Conservation (phyloP, 495 filamentous ascomycete genomes). For the Parmelia sp. region DNA sequence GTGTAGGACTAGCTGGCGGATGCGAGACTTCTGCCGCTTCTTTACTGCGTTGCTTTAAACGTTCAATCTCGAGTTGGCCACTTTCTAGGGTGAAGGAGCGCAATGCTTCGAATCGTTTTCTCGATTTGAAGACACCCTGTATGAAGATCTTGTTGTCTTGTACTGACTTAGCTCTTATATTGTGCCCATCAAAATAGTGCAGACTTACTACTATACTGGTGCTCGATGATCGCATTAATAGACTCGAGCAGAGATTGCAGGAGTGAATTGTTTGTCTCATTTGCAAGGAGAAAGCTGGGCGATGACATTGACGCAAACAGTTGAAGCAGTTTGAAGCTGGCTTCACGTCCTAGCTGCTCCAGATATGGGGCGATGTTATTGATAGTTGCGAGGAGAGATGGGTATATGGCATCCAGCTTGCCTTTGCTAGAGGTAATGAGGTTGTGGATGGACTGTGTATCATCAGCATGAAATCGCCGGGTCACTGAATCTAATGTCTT, state of each 20-base stretch:
- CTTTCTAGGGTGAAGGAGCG: slow-evolving; percentile 92
- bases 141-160: slow-evolving; percentile 78
- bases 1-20: slow-evolving; percentile 33
- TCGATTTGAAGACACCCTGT: slow-evolving; percentile 70
- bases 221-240: slow-evolving; percentile 87
- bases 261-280: slow-evolving; percentile 83
- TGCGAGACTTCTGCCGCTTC: slow-evolving; percentile 44
- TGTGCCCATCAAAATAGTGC: slow-evolving; percentile 5
- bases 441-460: slow-evolving; percentile 72
- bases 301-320: slow-evolving; percentile 92
- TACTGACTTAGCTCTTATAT: slow-evolving; percentile 18
- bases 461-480: slow-evolving; percentile 31
- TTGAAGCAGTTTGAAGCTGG: slow-evolving; percentile 78
- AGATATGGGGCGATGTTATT: slow-evolving; percentile 87
- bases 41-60: slow-evolving; percentile 67
- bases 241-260: slow-evolving; percentile 80
- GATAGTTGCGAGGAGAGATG: slow-evolving; percentile 83
- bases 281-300: slow-evolving; percentile 88
- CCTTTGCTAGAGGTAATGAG: slow-evolving; percentile 90
- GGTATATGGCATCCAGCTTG: slow-evolving; percentile 86
- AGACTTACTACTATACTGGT: slow-evolving; percentile 72
- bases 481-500: slow-evolving; percentile 29
- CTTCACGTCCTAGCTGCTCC: slow-evolving; percentile 63
- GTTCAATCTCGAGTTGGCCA: slow-evolving; percentile 87
- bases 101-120: slow-evolving; percentile 79